phyloP scores from a whole-genome alignment of 208 protist genomes.

The Zelonia costaricensis region DNA sequence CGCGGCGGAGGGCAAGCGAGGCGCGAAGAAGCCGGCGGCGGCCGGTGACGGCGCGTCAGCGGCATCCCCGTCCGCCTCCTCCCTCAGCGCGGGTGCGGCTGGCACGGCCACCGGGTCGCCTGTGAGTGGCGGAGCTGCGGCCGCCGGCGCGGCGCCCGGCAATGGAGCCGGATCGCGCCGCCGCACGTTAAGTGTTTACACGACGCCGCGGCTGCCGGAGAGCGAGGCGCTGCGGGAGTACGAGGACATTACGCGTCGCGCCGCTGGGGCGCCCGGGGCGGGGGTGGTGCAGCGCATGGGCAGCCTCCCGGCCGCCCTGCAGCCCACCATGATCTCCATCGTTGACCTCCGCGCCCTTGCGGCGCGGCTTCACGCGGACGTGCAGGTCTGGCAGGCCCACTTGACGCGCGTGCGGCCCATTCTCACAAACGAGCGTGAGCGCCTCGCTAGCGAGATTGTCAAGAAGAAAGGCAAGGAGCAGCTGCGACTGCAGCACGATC shows the following conservation, averaged over 20 bases:
- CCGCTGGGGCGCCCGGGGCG: not conserved
- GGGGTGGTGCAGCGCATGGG: not conserved
- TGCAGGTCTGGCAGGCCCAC: constrained; percentile 16
- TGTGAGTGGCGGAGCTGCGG: too few relatives aligned
- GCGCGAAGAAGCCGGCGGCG: too few relatives aligned
- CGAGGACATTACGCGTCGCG: constrained; percentile 9
- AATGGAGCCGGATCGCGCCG: not conserved
- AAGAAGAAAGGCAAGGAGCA: constrained; percentile 66
- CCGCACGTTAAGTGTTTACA: not conserved
- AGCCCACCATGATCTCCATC: constrained; percentile 21
- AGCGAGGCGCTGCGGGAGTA: constrained; percentile 24
- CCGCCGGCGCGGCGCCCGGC: not conserved
- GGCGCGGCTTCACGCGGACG: constrained; percentile 17
- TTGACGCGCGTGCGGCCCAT: constrained; percentile 21
- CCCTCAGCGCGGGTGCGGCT: too few relatives aligned
- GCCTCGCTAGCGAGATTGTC: constrained; percentile 37
- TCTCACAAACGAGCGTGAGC: constrained; percentile 31
- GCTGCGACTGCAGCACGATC: constrained; percentile 45
- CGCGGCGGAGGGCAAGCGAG: too few relatives aligned
- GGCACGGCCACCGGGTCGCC: too few relatives aligned
- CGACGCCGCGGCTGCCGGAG: not conserved
- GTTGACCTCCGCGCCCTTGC: constrained; percentile 21
- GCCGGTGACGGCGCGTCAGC: too few relatives aligned
- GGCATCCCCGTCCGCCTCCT: too few relatives aligned
- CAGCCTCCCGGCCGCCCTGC: constrained; percentile 10